Evolutionary conservation across 1,284 basidiomycete genomes (phyloP).

Genomic region (Hymenochaete sp.): DNA sequence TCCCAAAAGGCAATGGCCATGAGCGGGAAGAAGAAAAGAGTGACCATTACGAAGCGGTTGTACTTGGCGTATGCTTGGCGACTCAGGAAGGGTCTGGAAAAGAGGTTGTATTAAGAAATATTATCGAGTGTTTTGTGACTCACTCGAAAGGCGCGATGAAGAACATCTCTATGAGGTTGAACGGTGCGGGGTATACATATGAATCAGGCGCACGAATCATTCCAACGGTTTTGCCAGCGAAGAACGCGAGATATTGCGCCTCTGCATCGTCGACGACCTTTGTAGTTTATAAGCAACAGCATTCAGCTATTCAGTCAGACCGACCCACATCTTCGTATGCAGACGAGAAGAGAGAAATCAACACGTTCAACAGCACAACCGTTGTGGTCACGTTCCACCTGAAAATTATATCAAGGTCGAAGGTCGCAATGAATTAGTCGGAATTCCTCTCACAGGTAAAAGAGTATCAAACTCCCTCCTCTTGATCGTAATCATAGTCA

Average conservation of each 20-base stretch:
- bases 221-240: constrained; percentile 73
- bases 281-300: constrained; percentile 20
- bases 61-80: constrained; percentile 50
- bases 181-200: constrained; percentile 55
- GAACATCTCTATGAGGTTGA: constrained; percentile 81
- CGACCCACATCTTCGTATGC: constrained; percentile 78
- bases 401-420: constrained; percentile 7
- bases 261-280: constrained; percentile 56
- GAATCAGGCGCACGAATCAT: constrained; percentile 82
- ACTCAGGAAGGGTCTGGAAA: constrained; percentile 40
- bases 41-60: constrained; percentile 71
- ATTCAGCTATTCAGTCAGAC: constrained; percentile 3
- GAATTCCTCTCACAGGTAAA: constrained; percentile 46
- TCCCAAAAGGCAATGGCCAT: constrained; percentile 71
- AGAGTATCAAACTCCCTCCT: constrained; percentile 65
- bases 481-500: constrained; percentile 28
- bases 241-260: constrained; percentile 83
- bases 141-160: constrained; percentile 82
- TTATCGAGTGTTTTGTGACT: too few relatives aligned
- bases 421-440: constrained; percentile 1
- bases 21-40: constrained; percentile 76
- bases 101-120: not conserved
- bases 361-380: constrained; percentile 87
- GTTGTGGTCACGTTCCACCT: constrained; percentile 83
- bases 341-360: constrained; percentile 90